Percentiles rank a stretch among this genome's conserved stretches.
These are phyloP conservation scores for Solanum chilense DNA, from an alignment of 257 asterid genomes.

Conservation along the genomic window DNA sequence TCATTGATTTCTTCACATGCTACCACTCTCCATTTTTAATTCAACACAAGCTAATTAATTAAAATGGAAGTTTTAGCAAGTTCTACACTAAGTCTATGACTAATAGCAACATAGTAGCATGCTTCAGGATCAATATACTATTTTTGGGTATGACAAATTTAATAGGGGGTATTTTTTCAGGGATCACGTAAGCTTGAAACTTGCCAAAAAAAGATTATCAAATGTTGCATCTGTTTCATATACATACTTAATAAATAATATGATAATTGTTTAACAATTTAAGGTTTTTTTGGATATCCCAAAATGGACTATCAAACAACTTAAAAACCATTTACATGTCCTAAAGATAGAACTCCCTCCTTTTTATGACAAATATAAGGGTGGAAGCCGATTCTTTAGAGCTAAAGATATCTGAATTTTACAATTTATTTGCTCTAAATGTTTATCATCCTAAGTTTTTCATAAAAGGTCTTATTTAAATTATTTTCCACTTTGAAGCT, in stretches of 20 bases:
- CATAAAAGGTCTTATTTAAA: background rate
- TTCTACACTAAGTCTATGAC: background rate
- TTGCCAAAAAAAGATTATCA: too few species aligned
- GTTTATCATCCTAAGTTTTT: background rate
- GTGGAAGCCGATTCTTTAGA: background rate
- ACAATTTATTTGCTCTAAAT: too few species aligned
- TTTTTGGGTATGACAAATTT: too few species aligned
- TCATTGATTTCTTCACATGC: slow-evolving; percentile 81
- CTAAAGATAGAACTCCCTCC: background rate
- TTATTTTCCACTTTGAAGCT: background rate
- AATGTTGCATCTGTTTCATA: too few species aligned
- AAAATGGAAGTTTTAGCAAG: background rate
- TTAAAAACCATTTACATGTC: background rate
- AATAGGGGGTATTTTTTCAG: too few species aligned
- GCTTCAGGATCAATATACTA: too few species aligned
- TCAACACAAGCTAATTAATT: slow-evolving; percentile 37
- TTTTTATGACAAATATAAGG: background rate
- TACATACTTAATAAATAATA: background rate
- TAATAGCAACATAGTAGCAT: too few species aligned
- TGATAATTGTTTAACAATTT: background rate
- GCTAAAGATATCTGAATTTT: too few species aligned
- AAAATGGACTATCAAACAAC: background rate
- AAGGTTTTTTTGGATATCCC: background rate
- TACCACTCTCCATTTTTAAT: slow-evolving; percentile 45
- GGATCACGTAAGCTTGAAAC: too few species aligned